Conservation (phyloP, 257 asterid genomes). For the Apocynum venetum region DNA sequence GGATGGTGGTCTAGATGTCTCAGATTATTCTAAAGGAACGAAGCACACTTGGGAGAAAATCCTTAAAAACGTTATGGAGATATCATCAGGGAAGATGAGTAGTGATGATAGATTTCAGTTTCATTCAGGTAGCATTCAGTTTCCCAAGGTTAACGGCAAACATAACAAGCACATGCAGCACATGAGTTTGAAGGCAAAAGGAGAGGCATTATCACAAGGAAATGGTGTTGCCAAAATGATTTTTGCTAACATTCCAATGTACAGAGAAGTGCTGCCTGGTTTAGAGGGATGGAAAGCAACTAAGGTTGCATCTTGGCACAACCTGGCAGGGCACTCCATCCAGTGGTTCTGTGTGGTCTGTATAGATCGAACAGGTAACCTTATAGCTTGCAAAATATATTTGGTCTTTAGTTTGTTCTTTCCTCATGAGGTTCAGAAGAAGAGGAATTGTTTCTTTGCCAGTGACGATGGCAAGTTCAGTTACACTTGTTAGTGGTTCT, state of each 20-base stretch:
- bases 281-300: constrained; percentile 75
- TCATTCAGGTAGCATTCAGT: constrained; percentile 26
- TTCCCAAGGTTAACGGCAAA: constrained; percentile 58
- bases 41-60: constrained; percentile 60
- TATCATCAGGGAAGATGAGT: constrained; percentile 31
- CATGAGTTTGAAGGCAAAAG: constrained; percentile 57
- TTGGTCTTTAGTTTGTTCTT: neutral
- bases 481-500: neutral
- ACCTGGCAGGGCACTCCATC: constrained; percentile 73
- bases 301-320: constrained; percentile 73
- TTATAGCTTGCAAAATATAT: neutral
- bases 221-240: constrained; percentile 61
- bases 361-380: constrained; percentile 75
- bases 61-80: constrained; percentile 43
- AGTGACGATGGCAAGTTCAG: neutral
- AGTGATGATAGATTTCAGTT: constrained; percentile 36
- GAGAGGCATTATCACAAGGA: constrained; percentile 75
- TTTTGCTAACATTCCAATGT: constrained; percentile 60
- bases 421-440: neutral
- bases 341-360: constrained; percentile 85
- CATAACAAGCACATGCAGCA: constrained; percentile 73
- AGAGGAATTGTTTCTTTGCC: neutral
- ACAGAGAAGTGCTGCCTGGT: constrained; percentile 76
- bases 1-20: constrained; percentile 44
- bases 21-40: constrained; percentile 43